Evolutionary conservation across 257 asterid species (phyloP), one percentile per base, ranked within the genome.

Genomic region (Nicotiana tabacum): DNA sequence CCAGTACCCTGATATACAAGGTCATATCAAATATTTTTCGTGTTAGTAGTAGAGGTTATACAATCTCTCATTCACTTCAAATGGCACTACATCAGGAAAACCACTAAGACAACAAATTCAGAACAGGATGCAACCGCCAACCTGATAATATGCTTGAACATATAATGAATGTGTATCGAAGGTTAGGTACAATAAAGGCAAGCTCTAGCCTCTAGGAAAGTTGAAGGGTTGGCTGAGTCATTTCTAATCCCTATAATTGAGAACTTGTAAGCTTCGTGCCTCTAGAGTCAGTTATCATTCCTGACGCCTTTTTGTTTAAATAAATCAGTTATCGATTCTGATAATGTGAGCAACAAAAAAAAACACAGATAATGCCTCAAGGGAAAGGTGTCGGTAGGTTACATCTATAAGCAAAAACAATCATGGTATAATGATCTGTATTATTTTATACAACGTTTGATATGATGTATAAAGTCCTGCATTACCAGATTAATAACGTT

Each of bases 1-100:
- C 81, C 82, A 93, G 80, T 74, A 92, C 83, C 89, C 97, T 95
- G 88, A 83, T 51, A 16, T 18, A 17, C 33, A 55, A 76, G 55
- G 55, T 70, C 58, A 61, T 58, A 72, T 84, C 74, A 74, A n/a
- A 76, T 16, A 46, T 53, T 15, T 68, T 61, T 29, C 64, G 15
- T 16, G 10, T 7, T 51, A 74, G 39, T 15, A 51, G 80, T 15
- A 51, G 80, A 48, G 2, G 61, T 24, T 5, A 46, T 46, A 46
- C 17, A 46, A 12, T 24, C 78, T 72, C 58, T 21, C 39, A 46
- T 72, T 24, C 21, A 43, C 78, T 72, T 72, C 79, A 46, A 72
- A 21, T 18, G 46, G 60, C 78, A 72, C 13, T 21, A 74, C 4
- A 74, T 74, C 62, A 24, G 64, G 27, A 48, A 43, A 72, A 43